Evolutionary conservation across 2,329 filamentous ascomycete genomes (phyloP), one percentile per base, ranked within the genome.

Genomic region (Xylariomycetidae sp.): DNA sequence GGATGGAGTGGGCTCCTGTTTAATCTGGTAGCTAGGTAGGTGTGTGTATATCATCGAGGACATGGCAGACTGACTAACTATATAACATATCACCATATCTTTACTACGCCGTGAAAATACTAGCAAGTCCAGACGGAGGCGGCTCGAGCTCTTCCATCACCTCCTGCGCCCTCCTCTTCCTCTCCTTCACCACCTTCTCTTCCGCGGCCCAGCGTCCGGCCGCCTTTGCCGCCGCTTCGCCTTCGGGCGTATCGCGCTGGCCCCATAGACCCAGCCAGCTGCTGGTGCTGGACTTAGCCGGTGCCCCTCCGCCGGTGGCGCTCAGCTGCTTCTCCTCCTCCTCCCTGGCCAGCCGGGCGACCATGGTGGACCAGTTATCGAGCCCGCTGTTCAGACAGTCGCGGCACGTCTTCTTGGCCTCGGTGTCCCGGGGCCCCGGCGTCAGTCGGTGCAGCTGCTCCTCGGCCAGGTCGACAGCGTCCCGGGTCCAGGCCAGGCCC

Each of bases 401-500:
- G 20, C 75, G 75, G 55, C 89, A 95, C 25, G 76, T 79, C 42
- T 74, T 71, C 25, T 14, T 27, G 32, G 26, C 28, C 12, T 57
- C 45, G 34, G 49, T 38, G 42, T 52, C 45, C 19, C 28, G 28
- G 34, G 49, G 36, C 45, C 52, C 54, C 2, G 72, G 53, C 14
- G 48, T 60, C 45, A 74, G 56, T 14, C 49, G 60, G 45, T 70
- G 74, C 26, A 79, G 69, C 49, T 79, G 80, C 40, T 80, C 71
- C 59, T 89, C 88, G 3, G 88, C 84, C 2, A 85, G 65, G 46
- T 89, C 83, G 19, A 94, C 87, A 16, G 84, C 88, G 42, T 95
- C 87, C 35, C 88, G 77, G 1, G 90, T 95, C 90, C 90, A 97
- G 5, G 80, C 80, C 2, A 96, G 69, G 1, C 88, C 90, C 40